Conservation (phyloP, 345 rosid genomes). For the Citrus sp. region DNA sequence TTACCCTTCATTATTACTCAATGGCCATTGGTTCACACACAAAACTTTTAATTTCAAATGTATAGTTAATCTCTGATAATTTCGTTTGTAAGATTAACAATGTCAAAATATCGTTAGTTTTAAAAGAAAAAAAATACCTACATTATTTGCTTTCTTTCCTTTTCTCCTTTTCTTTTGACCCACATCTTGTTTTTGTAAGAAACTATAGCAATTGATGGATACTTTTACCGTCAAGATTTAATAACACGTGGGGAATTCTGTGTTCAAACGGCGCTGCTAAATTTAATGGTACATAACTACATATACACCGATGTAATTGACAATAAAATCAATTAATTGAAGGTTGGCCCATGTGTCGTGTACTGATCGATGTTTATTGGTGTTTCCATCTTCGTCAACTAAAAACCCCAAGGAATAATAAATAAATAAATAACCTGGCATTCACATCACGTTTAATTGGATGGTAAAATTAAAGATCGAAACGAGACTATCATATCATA, state of each 20-base stretch:
- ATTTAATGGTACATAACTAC: neutral
- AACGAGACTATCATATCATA: too few species aligned
- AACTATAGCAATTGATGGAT: neutral
- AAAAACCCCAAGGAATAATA: too few species aligned
- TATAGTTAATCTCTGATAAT: too few species aligned
- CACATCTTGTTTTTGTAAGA: neutral
- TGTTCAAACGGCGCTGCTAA: neutral
- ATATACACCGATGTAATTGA: neutral
- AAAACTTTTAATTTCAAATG: too few species aligned
- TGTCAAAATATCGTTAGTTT: too few species aligned
- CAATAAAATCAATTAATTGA: neutral
- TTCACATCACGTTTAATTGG: too few species aligned
- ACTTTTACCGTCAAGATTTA: neutral
- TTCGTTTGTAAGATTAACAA: too few species aligned
- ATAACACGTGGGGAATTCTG: constrained; percentile 3
- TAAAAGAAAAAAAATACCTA: too few species aligned
- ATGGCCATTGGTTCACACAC: too few species aligned
- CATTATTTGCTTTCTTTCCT: neutral
- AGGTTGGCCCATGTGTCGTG: constrained; percentile 5
- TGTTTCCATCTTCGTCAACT: neutral
- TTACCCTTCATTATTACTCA: too few species aligned
- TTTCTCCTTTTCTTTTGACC: neutral
- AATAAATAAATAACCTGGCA: too few species aligned
- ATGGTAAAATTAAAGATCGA: too few species aligned
- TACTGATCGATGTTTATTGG: neutral